Base-by-base conservation (phyloP, 2,329 filamentous ascomycete genomes). In the Talaromyces pinophilus region DNA sequence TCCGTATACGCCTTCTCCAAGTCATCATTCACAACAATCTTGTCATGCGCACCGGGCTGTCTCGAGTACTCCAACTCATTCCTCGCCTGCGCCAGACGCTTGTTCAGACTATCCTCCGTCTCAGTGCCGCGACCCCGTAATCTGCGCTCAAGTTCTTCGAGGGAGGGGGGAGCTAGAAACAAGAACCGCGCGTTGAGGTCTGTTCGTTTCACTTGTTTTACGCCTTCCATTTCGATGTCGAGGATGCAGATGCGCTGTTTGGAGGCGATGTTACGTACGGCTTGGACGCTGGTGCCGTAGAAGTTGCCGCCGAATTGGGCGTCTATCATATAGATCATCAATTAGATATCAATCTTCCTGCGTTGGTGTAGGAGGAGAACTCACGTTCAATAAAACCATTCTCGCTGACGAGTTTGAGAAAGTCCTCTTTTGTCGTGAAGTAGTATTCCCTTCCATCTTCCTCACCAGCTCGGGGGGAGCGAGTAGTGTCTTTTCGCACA, bases 161-260 rank as follows among this genome's bases (percentile, higher is more conserved):
- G 80, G 3, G 55, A 90, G 0, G 93, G 94, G 13, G 93, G 93
- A 42, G 90, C 87, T 68, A 97, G 86, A 79, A 97, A 97, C 70
- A 96, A 81, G 81, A 92, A 97, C 64, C 92, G 88, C 7, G 92
- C 91, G 65, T 88, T 85, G 69, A 93, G 86, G 71, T 84, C 84
- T 60, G 90, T 91, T 69, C 86, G 85, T 79, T 93, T 92, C 74
- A 97, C 91, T 81, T 97, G 93, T 83, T 97, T 97, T 67, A 97
- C 93, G 68, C 93, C 93, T 86, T 97, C 93, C 92, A 97, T 97
- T 84, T 97, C 94, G 76, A 97, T 98, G 78, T 98, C 94, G 71
- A 97, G 82, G 59, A 97, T 88, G 68, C 93, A 94, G 50, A 93
- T 87, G 73, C 85, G 85, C 60, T 88, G 90, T 80, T 89, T 87